Conservation (phyloP, 176 grass and related monocot genomes). For the Zea mays region DNA sequence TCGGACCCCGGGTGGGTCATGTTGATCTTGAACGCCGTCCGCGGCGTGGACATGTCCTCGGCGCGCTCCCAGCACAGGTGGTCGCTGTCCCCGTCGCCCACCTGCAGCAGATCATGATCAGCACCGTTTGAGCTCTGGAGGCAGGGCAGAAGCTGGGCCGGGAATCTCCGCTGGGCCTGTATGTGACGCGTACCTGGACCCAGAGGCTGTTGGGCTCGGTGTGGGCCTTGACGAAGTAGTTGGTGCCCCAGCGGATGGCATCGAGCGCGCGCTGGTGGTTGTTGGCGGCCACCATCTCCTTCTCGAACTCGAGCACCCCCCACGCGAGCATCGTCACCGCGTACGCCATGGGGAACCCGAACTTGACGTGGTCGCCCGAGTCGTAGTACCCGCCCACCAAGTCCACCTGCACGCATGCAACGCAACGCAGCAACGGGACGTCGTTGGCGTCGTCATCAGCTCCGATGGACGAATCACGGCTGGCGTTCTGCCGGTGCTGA, state of each 20-base stretch:
- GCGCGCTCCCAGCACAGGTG: slow-evolving; percentile 96
- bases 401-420: slow-evolving; percentile 51
- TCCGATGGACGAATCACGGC: too few relatives aligned
- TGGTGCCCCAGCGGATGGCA: slow-evolving; percentile 79
- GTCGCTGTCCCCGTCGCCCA: slow-evolving; percentile 90
- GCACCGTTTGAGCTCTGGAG: too few relatives aligned
- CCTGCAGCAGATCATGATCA: slow-evolving; percentile 28
- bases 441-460: background rate
- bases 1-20: slow-evolving; percentile 60
- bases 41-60: slow-evolving; percentile 85
- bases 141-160: background rate
- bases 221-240: slow-evolving; percentile 93
- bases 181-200: slow-evolving; percentile 51
- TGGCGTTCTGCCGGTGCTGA: too few relatives aligned
- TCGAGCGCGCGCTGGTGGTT: slow-evolving; percentile 63
- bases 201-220: slow-evolving; percentile 68
- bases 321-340: slow-evolving; percentile 74
- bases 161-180: background rate
- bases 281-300: slow-evolving; percentile 66
- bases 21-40: slow-evolving; percentile 76
- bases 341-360: slow-evolving; percentile 85
- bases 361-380: slow-evolving; percentile 90
- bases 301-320: slow-evolving; percentile 79
- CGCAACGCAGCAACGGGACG: background rate
- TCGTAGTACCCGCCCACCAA: slow-evolving; percentile 94